Conservation (phyloP, 257 asterid species). For the Lycium barbarum region DNA sequence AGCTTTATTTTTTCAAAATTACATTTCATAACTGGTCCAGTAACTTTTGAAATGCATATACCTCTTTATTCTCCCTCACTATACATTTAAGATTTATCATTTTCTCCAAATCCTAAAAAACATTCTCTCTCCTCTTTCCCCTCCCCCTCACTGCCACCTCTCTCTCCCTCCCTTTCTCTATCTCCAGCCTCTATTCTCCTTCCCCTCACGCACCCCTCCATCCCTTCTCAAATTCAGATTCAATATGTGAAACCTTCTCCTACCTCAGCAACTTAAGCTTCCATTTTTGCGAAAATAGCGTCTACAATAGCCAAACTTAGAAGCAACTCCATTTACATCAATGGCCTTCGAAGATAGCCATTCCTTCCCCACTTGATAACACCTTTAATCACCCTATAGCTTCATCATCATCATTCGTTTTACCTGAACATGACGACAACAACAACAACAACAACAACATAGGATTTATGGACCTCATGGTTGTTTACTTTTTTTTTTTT, state of each 20-base stretch:
- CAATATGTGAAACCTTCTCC: neutral
- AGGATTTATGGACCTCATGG: conserved; percentile 78
- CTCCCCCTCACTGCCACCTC: no score
- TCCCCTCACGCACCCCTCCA: no score
- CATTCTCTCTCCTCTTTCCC: no score
- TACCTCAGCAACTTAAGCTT: neutral
- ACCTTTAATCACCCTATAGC: conserved; percentile 36
- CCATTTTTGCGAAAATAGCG: conserved; percentile 31
- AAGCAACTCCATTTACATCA: conserved; percentile 38
- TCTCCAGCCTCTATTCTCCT: no score
- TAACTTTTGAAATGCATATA: no score
- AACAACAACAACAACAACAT: conserved; percentile 29
- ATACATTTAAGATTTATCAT: no score
- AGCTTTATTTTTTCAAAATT: no score
- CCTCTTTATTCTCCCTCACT: no score
- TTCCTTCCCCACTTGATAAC: conserved; percentile 54
- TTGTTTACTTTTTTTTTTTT: no score
- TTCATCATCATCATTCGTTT: conserved; percentile 42
- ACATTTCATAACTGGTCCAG: no score
- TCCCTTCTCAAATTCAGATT: neutral
- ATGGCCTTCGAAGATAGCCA: conserved; percentile 55
- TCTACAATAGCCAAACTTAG: conserved; percentile 41
- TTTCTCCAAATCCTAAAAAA: no score
- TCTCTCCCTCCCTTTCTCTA: no score
- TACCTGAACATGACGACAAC: conserved; percentile 54